Percentiles rank a stretch among this genome's conserved stretches.
These are phyloP conservation scores for Meyerozyma carpophila DNA, from an alignment of 1,139 yeast genomes.

Conservation along the genomic window DNA sequence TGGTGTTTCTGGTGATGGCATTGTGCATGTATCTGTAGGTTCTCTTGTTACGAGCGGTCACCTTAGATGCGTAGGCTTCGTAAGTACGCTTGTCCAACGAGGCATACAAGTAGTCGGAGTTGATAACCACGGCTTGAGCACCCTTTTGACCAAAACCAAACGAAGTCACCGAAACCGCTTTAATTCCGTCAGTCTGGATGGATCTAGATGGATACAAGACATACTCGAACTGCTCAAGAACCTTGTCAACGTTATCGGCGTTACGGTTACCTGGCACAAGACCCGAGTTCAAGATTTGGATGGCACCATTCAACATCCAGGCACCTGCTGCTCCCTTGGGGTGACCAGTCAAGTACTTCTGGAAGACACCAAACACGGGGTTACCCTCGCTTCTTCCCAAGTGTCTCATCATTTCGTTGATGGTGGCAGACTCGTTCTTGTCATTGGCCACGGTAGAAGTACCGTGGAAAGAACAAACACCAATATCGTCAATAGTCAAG, in stretches of 20 bases:
- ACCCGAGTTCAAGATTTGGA: conserved; percentile 89
- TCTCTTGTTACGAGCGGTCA: conserved; percentile 74
- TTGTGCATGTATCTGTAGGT: conserved; percentile 96
- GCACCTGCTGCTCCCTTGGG: conserved; percentile 99
- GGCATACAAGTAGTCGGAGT: conserved; percentile 90
- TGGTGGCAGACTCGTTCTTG: conserved; percentile 91
- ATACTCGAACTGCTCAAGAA: conserved; percentile 76
- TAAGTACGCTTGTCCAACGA: conserved; percentile 69
- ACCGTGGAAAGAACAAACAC: conserved; percentile 99
- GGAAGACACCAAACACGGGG: conserved; percentile 97
- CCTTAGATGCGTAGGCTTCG: conserved; percentile 65
- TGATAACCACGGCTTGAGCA: conserved; percentile 88
- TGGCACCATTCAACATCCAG: conserved; percentile 99
- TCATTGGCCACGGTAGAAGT: conserved; percentile 97
- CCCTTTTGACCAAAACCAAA: conserved; percentile 99
- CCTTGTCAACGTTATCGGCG: conserved; percentile 90
- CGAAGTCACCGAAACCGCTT: conserved; percentile 95
- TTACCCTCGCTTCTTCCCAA: conserved; percentile 97
- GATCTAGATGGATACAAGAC: conserved; percentile 93
- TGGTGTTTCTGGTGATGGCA: conserved; percentile 84
- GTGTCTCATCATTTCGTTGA: conserved; percentile 88
- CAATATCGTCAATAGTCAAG: conserved; percentile 89
- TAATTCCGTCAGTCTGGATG: conserved; percentile 91
- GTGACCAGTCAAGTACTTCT: conserved; percentile 97
- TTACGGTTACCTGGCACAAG: conserved; percentile 98